Evolutionary conservation across 495 filamentous ascomycete species (phyloP).

Genomic region (Penicillium chermesinum): DNA sequence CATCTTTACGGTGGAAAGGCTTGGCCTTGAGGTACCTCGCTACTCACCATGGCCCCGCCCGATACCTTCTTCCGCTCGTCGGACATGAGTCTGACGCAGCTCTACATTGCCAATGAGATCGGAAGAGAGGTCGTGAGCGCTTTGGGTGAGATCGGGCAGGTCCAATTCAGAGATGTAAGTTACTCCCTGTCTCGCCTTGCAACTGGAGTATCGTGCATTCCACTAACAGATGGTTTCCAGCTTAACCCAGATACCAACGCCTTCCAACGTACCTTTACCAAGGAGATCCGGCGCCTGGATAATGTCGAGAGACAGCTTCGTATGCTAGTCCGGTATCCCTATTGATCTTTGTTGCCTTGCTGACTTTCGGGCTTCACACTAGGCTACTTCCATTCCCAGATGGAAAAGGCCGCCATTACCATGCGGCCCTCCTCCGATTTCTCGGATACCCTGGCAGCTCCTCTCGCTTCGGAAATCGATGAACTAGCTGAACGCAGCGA

Average conservation of each 20-base stretch:
- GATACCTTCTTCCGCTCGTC: conserved; percentile 98
- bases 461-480: conserved; percentile 89
- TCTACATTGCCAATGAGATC: conserved; percentile 98
- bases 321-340: conserved; percentile 41
- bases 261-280: conserved; percentile 95
- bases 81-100: conserved; percentile 99
- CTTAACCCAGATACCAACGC: conserved; percentile 88
- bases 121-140: conserved; percentile 96
- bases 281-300: conserved; percentile 93
- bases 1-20: conserved; percentile 21
- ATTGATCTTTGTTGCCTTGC: neutral
- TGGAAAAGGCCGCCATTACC: conserved; percentile 83
- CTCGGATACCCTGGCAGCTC: conserved; percentile 74
- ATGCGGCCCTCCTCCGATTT: conserved; percentile 84
- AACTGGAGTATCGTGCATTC: conserved; percentile 12
- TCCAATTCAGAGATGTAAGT: conserved; percentile 95
- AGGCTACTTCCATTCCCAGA: conserved; percentile 89
- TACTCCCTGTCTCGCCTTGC: neutral
- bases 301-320: conserved; percentile 97
- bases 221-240: conserved; percentile 37
- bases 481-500: conserved; percentile 88
- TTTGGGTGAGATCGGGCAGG: conserved; percentile 87
- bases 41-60: conserved; percentile 47
- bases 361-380: conserved; percentile 3
- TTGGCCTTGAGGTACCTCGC: conserved; percentile 24